Percentiles rank a stretch among this genome's conserved stretches.
phyloP scores from a whole-genome alignment of 352 stramenopile genomes.

The Pythium phragmiticola region DNA sequence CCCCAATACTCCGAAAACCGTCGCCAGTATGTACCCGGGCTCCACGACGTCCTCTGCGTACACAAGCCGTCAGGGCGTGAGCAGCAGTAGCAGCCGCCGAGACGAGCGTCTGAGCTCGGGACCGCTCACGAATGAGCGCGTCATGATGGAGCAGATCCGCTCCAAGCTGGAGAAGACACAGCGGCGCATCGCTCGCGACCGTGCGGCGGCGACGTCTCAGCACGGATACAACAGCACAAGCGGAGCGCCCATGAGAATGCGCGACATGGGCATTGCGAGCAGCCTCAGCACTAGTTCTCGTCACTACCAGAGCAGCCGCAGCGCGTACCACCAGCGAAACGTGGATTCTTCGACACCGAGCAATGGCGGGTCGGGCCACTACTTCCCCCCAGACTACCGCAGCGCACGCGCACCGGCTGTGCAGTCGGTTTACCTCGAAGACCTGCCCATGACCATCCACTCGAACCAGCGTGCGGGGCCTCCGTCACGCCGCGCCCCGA shows the following conservation, averaged over 20 bases:
- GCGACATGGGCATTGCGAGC: conserved; percentile 13
- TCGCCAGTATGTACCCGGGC: conserved; percentile 15
- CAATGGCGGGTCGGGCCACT: conserved; percentile 4
- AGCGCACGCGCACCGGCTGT: conserved; percentile 18
- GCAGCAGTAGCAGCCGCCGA: conserved; percentile 8
- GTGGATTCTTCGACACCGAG: conserved; percentile 29
- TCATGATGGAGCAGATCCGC: conserved; percentile 74
- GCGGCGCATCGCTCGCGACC: conserved; percentile 43
- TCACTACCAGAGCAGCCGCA: conserved; percentile 32
- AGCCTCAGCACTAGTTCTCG: conserved; percentile 23
- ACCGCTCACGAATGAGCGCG: conserved; percentile 49
- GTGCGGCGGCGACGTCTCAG: conserved; percentile 25
- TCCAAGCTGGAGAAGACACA: conserved; percentile 64
- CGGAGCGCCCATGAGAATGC: conserved; percentile 17
- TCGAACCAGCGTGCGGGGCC: conserved; percentile 16
- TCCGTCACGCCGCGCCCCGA: not conserved
- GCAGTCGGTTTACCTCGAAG: conserved; percentile 27
- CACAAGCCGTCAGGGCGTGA: conserved; percentile 9
- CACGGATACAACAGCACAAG: conserved; percentile 28
- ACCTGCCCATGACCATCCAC: conserved; percentile 17
- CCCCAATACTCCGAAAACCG: no score
- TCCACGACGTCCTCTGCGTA: conserved; percentile 16
- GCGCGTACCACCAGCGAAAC: conserved; percentile 16
- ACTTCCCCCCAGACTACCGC: conserved; percentile 22
- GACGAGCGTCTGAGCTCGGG: conserved; percentile 16